Evolutionary conservation across 805 yeast species (phyloP), one percentile per base, ranked within the genome.

Genomic region (Candida germanica): DNA sequence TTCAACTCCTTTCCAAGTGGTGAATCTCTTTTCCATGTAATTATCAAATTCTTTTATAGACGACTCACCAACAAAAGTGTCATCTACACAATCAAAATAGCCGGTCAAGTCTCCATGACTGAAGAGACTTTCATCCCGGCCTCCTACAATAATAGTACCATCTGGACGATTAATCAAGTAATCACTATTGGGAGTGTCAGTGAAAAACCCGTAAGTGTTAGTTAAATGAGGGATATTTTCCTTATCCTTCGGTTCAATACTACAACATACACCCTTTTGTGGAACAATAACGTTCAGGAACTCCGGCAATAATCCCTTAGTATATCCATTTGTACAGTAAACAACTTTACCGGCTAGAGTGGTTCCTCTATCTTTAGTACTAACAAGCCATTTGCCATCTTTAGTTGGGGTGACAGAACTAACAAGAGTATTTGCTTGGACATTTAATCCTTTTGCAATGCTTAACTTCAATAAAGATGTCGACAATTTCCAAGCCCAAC

Each of bases 401-500:
- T 31, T 21, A 13, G 51, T 31, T 27, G 34, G 44, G 32, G 18
- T 43, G 36, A 66, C 57, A 4, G 48, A 40, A 1, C 47, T 45
- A 4, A 64, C 75, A 2, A 58, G 53, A 1, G 76, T 69, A 38
- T 69, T 57, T 1, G 77, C 57, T 36, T 70, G 71, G 21, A 71
- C 40, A 31, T 67, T 59, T 24, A 69, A 44, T n/a, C 69, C 71
- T 16, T 50, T 49, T 9, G 44, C 40, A 3, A 69, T 47, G 17
- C 55, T 45, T 13, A 44, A 46, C 41, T 56, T 54, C 32, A 70
- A 44, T 2, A 71, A 34, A 1, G 53, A 48, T 3, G 54, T 49
- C 30, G 67, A 55, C 2, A 72, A 47, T 42, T 63, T 64, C 47
- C 71, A 66, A 3, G 76, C 73, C 61, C 73, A 69, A 32, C 71